Percentiles rank a stretch among this genome's conserved stretches.
These are phyloP conservation scores for Vachellia pachyceras DNA, from an alignment of 306 rosid species.

Conservation along the genomic window DNA sequence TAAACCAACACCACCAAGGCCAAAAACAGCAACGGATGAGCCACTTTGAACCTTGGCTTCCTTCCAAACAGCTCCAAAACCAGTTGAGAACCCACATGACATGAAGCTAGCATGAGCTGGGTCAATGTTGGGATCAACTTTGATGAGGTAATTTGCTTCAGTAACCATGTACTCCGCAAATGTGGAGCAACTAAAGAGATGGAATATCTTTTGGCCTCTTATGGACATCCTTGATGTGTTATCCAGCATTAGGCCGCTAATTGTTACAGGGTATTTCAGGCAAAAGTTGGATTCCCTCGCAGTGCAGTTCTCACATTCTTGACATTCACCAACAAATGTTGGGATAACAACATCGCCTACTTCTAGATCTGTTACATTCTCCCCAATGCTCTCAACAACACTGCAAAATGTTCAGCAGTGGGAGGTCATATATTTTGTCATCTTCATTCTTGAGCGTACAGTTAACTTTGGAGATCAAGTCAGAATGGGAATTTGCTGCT, in stretches of 20 bases:
- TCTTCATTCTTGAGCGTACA: not conserved
- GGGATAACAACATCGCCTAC: constrained; percentile 51
- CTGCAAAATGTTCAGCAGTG: not conserved
- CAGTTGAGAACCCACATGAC: constrained; percentile 58
- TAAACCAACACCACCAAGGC: constrained; percentile 57
- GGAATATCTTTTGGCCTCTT: constrained; percentile 41
- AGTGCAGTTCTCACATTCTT: constrained; percentile 47
- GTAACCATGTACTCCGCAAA: constrained; percentile 49
- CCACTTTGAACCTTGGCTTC: constrained; percentile 41
- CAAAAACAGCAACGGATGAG: constrained; percentile 46
- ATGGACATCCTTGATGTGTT: constrained; percentile 33
- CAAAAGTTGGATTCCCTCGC: not conserved
- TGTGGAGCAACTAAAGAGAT: constrained; percentile 40
- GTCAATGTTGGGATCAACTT: constrained; percentile 27
- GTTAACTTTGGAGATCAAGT: not conserved
- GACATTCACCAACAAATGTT: constrained; percentile 41
- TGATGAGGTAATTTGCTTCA: constrained; percentile 38
- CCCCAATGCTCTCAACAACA: constrained; percentile 28
- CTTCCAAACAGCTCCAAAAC: constrained; percentile 57
- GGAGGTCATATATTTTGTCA: not conserved
- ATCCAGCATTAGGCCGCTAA: constrained; percentile 4
- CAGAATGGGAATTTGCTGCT: not conserved
- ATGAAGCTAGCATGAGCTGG: constrained; percentile 45
- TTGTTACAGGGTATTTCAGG: not conserved
- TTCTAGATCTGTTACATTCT: constrained; percentile 33